Evolutionary conservation across 225 moss, liverwort and hornwort species (phyloP).

Genomic region (Sphagnum tenellum): DNA sequence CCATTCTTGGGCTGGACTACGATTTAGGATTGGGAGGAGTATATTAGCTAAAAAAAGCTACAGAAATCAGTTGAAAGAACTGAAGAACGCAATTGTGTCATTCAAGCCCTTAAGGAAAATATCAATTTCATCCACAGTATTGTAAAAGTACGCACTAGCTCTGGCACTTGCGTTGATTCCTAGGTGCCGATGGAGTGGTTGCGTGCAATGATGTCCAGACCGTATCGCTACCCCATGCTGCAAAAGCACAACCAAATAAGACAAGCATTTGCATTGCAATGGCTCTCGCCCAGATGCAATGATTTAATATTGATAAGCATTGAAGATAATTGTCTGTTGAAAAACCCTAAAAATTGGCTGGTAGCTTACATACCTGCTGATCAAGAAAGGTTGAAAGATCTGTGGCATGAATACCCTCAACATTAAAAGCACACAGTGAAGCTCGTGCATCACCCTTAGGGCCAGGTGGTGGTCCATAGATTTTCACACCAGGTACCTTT

Average conservation of each 20-base stretch:
- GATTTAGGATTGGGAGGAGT: too few relatives aligned
- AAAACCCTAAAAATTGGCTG: too few relatives aligned
- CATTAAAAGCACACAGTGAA: conserved; percentile 62
- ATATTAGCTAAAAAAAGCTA: too few relatives aligned
- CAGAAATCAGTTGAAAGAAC: conserved; percentile 3
- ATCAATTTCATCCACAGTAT: conserved; percentile 72
- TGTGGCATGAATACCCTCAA: conserved; percentile 53
- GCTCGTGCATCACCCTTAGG: conserved; percentile 35
- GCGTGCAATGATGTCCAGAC: conserved; percentile 90
- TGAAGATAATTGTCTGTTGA: too few relatives aligned
- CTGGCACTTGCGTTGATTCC: conserved; percentile 54
- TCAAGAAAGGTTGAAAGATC: conserved; percentile 72
- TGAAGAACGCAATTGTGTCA: conserved; percentile 70
- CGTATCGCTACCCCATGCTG: conserved; percentile 81
- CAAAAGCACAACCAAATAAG: conserved; percentile 1
- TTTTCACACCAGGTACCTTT: conserved; percentile 37
- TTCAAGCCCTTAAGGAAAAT: conserved; percentile 50
- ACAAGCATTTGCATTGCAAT: neutral
- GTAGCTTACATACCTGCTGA: conserved; percentile 37
- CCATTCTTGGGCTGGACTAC: too few relatives aligned
- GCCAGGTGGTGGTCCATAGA: conserved; percentile 59
- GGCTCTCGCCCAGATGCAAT: too few relatives aligned
- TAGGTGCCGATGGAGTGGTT: conserved; percentile 71
- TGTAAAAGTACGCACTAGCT: conserved; percentile 93
- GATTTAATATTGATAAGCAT: too few relatives aligned